phyloP scores from a whole-genome alignment of 2,329 filamentous ascomycete species.

The Hypoxylon sp. region DNA sequence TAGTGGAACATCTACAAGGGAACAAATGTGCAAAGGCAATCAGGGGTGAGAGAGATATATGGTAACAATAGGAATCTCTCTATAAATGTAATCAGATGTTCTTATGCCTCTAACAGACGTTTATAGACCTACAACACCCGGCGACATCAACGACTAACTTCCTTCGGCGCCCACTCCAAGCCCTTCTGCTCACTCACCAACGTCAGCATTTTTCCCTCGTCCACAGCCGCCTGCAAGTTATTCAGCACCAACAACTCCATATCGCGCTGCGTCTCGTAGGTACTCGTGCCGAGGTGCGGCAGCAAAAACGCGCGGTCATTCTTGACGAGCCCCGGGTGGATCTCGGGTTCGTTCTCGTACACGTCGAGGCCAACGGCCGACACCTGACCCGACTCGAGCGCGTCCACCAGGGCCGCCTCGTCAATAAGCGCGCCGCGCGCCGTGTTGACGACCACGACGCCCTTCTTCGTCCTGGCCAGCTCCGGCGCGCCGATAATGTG shows the following conservation, averaged over 20 bases:
- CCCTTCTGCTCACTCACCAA: slow-evolving; percentile 70
- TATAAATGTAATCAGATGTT: not conserved
- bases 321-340: slow-evolving; percentile 69
- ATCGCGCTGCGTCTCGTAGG: slow-evolving; percentile 61
- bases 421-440: slow-evolving; percentile 68
- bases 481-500: slow-evolving; percentile 64
- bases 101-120: not conserved
- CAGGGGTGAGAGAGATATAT: too few species aligned
- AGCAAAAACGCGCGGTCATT: slow-evolving; percentile 72
- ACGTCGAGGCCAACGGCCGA: slow-evolving; percentile 67
- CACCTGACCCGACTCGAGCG: slow-evolving; percentile 65
- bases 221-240: slow-evolving; percentile 65
- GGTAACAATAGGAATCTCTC: too few species aligned
- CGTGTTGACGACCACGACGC: slow-evolving; percentile 68
- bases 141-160: slow-evolving; percentile 12
- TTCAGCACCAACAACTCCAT: slow-evolving; percentile 62
- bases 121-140: not conserved
- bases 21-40: too few species aligned
- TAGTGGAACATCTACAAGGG: not conserved
- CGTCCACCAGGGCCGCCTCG: slow-evolving; percentile 65
- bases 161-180: slow-evolving; percentile 44
- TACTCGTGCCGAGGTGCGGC: slow-evolving; percentile 76
- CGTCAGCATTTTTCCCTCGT: slow-evolving; percentile 69
- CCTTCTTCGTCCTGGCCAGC: slow-evolving; percentile 66
- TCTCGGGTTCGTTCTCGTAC: slow-evolving; percentile 68